A percentile compares a stretch with the other conserved stretches of the same genome.
These are phyloP conservation scores for Solidago caesia DNA, from an alignment of 129 eudicot species.

Conservation along the genomic window DNA sequence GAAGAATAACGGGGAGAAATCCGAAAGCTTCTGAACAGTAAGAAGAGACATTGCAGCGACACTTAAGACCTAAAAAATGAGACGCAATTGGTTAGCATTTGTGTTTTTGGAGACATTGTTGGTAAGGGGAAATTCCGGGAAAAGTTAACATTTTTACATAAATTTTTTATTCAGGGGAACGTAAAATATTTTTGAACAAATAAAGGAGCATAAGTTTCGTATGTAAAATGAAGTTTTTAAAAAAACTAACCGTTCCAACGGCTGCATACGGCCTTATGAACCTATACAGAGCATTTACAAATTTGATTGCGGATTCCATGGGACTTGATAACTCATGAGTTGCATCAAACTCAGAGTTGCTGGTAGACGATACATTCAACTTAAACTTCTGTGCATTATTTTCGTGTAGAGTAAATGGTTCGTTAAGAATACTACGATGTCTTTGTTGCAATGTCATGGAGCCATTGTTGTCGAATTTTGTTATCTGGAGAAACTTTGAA, in stretches of 20 bases:
- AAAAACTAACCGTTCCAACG: slow-evolving; percentile 25
- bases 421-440: background rate
- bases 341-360: slow-evolving; percentile 24
- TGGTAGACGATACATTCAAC: slow-evolving; percentile 19
- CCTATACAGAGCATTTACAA: slow-evolving; percentile 19
- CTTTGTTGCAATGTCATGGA: slow-evolving; percentile 17
- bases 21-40: slow-evolving; percentile 16
- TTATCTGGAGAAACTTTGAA: background rate
- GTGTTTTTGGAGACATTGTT: background rate
- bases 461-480: background rate
- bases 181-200: no score
- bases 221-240: no score
- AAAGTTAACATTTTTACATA: no score
- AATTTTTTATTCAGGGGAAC: no score
- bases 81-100: background rate
- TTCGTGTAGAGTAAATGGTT: slow-evolving; percentile 3
- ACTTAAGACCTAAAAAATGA: slow-evolving; percentile 20
- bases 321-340: slow-evolving; percentile 17
- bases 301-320: background rate
- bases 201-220: no score
- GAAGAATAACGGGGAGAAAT: slow-evolving; percentile 27
- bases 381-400: slow-evolving; percentile 10
- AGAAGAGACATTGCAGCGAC: slow-evolving; percentile 31
- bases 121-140: background rate
- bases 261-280: slow-evolving; percentile 35